phyloP scores from a whole-genome alignment of 2,329 filamentous ascomycete species.

The Ustilaginoidea virens region DNA sequence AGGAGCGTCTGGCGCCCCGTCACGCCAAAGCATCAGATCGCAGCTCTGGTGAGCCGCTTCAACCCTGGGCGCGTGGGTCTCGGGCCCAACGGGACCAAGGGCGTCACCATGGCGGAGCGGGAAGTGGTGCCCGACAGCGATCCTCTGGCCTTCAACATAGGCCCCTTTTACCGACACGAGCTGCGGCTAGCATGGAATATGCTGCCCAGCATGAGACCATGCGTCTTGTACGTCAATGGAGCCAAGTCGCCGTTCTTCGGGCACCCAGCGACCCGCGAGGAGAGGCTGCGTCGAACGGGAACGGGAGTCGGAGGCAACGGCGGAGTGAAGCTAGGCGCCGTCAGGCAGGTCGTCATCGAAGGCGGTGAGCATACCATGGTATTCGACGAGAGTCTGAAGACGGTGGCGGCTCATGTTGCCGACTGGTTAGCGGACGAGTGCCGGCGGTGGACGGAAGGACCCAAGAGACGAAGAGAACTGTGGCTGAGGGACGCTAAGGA shows the following conservation, averaged over 20 bases:
- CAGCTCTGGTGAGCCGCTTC: slow-evolving; percentile 1
- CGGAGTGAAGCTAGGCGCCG: not conserved
- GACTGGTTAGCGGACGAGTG: not conserved
- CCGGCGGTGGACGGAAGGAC: slow-evolving; percentile 1
- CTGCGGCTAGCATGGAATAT: slow-evolving; percentile 1
- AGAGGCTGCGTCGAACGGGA: not conserved
- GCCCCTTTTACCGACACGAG: slow-evolving; percentile 1
- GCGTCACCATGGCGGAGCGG: not conserved
- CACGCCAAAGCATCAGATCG: slow-evolving; percentile 2
- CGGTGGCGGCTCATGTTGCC: not conserved
- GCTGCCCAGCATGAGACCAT: slow-evolving; percentile 1
- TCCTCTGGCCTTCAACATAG: slow-evolving; percentile 1
- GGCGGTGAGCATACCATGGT: slow-evolving; percentile 1
- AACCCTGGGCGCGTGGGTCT: slow-evolving; percentile 1
- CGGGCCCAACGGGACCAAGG: slow-evolving; percentile 1
- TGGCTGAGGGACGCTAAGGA: not conserved
- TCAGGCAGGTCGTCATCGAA: slow-evolving; percentile 1
- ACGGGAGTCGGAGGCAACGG: slow-evolving; percentile 1
- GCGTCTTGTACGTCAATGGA: slow-evolving; percentile 1
- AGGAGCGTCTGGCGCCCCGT: not conserved
- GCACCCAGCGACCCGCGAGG: not conserved
- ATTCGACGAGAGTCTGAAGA: not conserved
- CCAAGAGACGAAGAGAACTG: not conserved
- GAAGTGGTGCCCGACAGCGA: slow-evolving; percentile 1
- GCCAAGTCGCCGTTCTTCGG: slow-evolving; percentile 3